Percentiles rank a stretch among this genome's conserved stretches.
Conservation (phyloP, 176 grass and related monocot genomes). For the Puccinellia tenuiflora region DNA sequence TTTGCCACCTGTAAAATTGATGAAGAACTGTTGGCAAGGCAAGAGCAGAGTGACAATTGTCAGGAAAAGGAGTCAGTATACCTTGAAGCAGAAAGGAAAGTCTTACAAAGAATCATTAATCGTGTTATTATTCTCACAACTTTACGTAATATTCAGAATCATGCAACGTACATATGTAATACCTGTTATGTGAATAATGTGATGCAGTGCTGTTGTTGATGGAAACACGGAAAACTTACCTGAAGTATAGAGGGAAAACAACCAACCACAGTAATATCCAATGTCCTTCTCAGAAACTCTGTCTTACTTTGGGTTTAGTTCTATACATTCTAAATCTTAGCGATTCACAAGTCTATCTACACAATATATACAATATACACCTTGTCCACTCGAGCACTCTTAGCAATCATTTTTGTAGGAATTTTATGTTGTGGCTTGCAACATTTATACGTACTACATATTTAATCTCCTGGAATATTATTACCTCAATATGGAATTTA, state of each 20-base stretch:
- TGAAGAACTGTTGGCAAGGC: neutral
- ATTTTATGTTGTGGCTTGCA: too few relatives aligned
- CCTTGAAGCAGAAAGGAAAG: constrained; percentile 30
- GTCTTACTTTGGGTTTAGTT: neutral
- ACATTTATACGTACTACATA: too few relatives aligned
- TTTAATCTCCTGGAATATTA: too few relatives aligned
- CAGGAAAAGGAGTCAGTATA: constrained; percentile 10
- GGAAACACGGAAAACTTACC: neutral
- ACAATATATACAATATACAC: neutral
- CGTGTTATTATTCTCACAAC: neutral
- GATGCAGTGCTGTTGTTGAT: constrained; percentile 41
- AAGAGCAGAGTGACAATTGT: neutral
- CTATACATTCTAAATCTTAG: neutral
- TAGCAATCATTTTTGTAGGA: neutral
- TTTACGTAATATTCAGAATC: neutral
- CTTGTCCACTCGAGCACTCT: neutral
- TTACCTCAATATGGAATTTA: too few relatives aligned
- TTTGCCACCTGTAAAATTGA: constrained; percentile 7
- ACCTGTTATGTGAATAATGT: neutral
- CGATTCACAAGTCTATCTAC: neutral
- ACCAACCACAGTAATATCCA: constrained; percentile 31
- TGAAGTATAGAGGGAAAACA: constrained; percentile 25
- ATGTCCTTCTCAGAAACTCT: neutral
- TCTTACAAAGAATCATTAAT: neutral
- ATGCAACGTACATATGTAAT: neutral